Evolutionary conservation across 129 eudicot genomes (phyloP), one percentile per base, ranked within the genome.

Genomic region (Pulicaria dysenterica): DNA sequence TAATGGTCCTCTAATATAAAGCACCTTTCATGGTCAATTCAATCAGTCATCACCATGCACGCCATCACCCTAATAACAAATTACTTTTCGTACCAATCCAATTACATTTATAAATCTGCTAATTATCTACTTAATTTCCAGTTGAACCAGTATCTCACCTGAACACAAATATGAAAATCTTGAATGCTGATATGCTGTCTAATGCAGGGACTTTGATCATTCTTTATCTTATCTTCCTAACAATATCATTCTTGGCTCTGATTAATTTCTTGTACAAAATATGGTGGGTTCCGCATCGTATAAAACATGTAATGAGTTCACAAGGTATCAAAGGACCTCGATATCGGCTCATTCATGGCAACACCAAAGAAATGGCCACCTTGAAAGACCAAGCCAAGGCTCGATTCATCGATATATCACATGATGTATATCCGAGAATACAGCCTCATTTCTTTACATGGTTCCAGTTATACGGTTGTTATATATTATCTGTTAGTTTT

Each of bases 241-340:
- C 36, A n/a, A n/a, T n/a, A n/a, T n/a, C n/a, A 6, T 37, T 82
- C 43, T 48, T 49, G 24, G 13, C 46, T 72, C 37, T 72, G 13
- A 3, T 82, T 38, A 77, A 44, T 76, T 72, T 76, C 58, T 64
- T 82, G 10, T 72, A 77, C 73, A 43, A 57, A 51, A 38, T 73
- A 66, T 84, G 82, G 82, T 80, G 88, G 88, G 47, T 61, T 44
- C 88, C 88, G 31, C 45, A 19, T 73, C 76, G 49, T n/a, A 17
- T 80, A 46, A 69, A 80, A 64, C 60, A 19, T 31, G 58, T 48
- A 12, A 36, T 84, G 78, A 36, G 38, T 38, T 69, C 83, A 12
- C 88, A 84, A 72, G 80, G 85, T 8, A 63, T 84, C 64, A 62
- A 73, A 48, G 88, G 88, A 10, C 88, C 88, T 55, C 60, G 77